A percentile compares a stretch with the other conserved stretches of the same genome.
These are phyloP conservation scores for Gossypium stocksii DNA, from an alignment of 345 rosid genomes.

Conservation along the genomic window DNA sequence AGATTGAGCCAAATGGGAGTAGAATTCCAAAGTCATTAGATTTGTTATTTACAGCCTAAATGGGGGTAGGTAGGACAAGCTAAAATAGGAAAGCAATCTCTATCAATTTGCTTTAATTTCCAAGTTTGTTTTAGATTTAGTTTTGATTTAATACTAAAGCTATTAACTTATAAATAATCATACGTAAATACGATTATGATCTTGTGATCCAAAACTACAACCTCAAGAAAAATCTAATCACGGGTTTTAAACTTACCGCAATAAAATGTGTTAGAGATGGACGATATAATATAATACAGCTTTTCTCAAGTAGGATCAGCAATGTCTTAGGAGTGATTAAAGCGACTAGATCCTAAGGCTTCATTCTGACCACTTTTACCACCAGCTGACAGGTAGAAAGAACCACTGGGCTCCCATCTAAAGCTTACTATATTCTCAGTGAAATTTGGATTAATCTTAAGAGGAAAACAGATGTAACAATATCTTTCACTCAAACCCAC, in stretches of 20 bases:
- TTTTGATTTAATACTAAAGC: too few relatives aligned
- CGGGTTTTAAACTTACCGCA: slow-evolving; percentile 55
- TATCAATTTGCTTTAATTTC: too few relatives aligned
- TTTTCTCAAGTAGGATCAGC: slow-evolving; percentile 80
- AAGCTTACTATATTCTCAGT: background rate
- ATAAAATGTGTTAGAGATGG: slow-evolving; percentile 80
- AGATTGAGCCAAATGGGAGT: too few relatives aligned
- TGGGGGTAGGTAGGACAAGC: too few relatives aligned
- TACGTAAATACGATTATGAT: background rate
- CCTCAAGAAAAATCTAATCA: background rate
- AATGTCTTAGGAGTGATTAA: slow-evolving; percentile 57
- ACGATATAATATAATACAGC: slow-evolving; percentile 77
- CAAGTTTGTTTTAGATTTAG: too few relatives aligned
- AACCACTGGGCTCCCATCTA: slow-evolving; percentile 93
- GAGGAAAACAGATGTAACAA: background rate
- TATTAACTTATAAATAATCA: too few relatives aligned
- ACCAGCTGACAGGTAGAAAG: slow-evolving; percentile 58
- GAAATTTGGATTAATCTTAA: background rate
- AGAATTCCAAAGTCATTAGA: too few relatives aligned
- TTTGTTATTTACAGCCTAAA: too few relatives aligned
- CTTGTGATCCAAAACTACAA: background rate
- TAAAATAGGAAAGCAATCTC: too few relatives aligned
- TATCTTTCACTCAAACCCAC: background rate
- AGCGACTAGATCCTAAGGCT: slow-evolving; percentile 49
- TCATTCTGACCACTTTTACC: slow-evolving; percentile 53